Evolutionary conservation across 75 land plant genomes (phyloP).

Genomic region (Ceratopteris richardii): DNA sequence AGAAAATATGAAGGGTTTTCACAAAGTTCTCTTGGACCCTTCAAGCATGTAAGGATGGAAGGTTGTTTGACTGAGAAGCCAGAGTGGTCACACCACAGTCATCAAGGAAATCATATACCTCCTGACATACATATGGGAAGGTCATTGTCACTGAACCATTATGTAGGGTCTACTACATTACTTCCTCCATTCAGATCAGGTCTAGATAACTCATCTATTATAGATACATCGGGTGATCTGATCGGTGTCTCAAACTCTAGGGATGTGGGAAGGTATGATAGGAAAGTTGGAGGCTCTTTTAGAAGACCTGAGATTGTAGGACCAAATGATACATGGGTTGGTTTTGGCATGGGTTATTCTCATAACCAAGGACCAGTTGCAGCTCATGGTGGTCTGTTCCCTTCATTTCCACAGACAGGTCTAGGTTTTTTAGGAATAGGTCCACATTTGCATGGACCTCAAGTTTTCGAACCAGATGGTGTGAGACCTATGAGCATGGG

Average conservation of each 20-base stretch:
- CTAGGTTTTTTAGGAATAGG: slow-evolving; percentile 13
- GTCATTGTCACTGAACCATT: neutral
- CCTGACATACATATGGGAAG: slow-evolving; percentile 2
- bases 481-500: slow-evolving; percentile 15
- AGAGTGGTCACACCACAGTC: slow-evolving; percentile 8
- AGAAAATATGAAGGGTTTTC: slow-evolving; percentile 2
- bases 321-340: slow-evolving; percentile 17
- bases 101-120: slow-evolving; percentile 4
- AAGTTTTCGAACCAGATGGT: slow-evolving; percentile 6
- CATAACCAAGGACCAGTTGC: slow-evolving; percentile 15
- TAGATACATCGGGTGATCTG: slow-evolving; percentile 1
- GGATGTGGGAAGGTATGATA: slow-evolving; percentile 13
- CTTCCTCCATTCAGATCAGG: slow-evolving; percentile 19
- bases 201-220: slow-evolving; percentile 15
- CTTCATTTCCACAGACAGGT: slow-evolving; percentile 15
- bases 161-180: slow-evolving; percentile 1
- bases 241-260: slow-evolving; percentile 6
- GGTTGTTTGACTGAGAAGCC: neutral
- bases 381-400: slow-evolving; percentile 12
- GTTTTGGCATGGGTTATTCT: slow-evolving; percentile 13
- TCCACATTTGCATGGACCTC: slow-evolving; percentile 16
- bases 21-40: slow-evolving; percentile 1
- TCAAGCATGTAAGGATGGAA: slow-evolving; percentile 10
- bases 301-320: slow-evolving; percentile 14
- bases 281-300: slow-evolving; percentile 6